Evolutionary conservation across 2,329 filamentous ascomycete species (phyloP), one percentile per base, ranked within the genome.

Genomic region (Lachnum nothofagi): DNA sequence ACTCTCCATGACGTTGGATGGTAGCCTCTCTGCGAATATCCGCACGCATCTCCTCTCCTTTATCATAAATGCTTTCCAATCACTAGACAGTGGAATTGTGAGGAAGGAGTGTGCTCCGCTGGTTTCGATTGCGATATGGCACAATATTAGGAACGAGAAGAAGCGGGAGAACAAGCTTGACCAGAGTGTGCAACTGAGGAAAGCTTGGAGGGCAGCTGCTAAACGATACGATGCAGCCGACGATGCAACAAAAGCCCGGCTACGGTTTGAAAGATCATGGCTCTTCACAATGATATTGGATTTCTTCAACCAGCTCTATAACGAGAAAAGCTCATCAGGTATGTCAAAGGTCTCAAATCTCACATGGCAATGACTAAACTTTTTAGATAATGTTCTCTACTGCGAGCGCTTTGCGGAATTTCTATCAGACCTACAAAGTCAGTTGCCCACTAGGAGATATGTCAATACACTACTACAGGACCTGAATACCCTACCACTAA

Each of bases 91-190:
- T 64, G 79, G 80, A 31, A 79, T 95, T 48, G 87, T 98, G 42
- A 84, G 93, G 54, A 97, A 96, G 67, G 93, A 98, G 73, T 97
- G 93, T 68, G 93, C 91, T 5, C 89, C 94, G 1, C 73, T 98
- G 44, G 91, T 98, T 17, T 93, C 90, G 10, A 95, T 98, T 60
- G 85, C 88, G 1, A 89, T 93, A 60, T 98, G 93, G 93, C 88
- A 97, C 63, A 94, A 95, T 64, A 72, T 98, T 31, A 86, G 88
- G 24, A 86, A 79, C 48, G 89, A 94, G 27, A 76, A 78, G 50
- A 79, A 83, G 54, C 80, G 89, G 57, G 88, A 95, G 46, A 72
- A 73, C 27, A 80, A 83, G 47, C 76, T 98, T 24, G 82, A 88
- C 37, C 83, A 87, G 58, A 79, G 80, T 40, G 70, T 80, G n/a